These are phyloP conservation scores for Rhizophora apiculata DNA, from an alignment of 345 rosid genomes.

Conservation along the genomic window DNA sequence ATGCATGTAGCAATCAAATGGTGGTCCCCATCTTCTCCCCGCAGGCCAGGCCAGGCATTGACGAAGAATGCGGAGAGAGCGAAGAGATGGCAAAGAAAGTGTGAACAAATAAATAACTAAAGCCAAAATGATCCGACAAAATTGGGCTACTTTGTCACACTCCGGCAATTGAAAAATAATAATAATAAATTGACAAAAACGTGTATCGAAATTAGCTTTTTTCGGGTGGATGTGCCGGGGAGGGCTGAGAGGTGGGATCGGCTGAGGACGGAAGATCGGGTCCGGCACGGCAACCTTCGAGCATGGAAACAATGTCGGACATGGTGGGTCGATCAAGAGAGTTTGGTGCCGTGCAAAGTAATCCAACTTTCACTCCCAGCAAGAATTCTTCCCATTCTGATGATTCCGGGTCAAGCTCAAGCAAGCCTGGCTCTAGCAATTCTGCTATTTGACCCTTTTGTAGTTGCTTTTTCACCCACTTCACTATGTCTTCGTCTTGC, in stretches of 20 bases:
- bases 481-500: constrained; percentile 91
- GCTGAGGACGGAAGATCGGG: constrained; percentile 82
- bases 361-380: constrained; percentile 88
- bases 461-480: constrained; percentile 95
- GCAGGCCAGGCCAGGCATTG: constrained; percentile 16
- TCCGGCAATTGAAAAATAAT: not conserved
- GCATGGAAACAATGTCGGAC: constrained; percentile 95
- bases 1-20: not conserved
- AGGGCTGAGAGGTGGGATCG: constrained; percentile 76
- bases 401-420: constrained; percentile 90
- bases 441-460: constrained; percentile 84
- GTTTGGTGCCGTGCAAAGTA: constrained; percentile 82
- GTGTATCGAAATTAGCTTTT: too few relatives aligned
- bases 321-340: constrained; percentile 84
- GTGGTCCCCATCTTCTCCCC: constrained; percentile 7
- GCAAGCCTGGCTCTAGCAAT: constrained; percentile 81
- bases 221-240: constrained; percentile 53
- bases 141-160: not conserved
- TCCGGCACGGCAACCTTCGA: constrained; percentile 94
- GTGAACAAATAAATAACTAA: not conserved
- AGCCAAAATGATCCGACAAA: not conserved
- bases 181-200: not conserved
- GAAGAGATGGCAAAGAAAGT: not conserved
- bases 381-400: constrained; percentile 99
- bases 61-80: not conserved